A percentile compares a stretch with the other conserved stretches of the same genome.
phyloP scores from a whole-genome alignment of 805 yeast species.

The Priceomyces castillae region DNA sequence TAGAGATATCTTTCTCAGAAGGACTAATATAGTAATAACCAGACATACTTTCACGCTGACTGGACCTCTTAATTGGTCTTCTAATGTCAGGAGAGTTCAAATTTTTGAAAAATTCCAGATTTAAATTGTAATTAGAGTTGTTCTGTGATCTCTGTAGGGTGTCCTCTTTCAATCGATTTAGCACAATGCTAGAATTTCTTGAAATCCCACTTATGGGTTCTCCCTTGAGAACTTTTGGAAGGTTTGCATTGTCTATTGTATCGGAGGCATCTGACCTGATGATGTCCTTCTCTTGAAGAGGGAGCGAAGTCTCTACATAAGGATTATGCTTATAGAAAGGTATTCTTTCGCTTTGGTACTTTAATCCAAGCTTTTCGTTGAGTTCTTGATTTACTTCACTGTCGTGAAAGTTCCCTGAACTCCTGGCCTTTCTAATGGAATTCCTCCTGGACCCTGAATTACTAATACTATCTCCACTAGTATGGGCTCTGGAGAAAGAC shows the following conservation, averaged over 20 bases:
- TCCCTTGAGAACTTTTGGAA: slow-evolving; percentile 23
- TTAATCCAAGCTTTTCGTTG: slow-evolving; percentile 9
- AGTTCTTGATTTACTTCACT: slow-evolving; percentile 10
- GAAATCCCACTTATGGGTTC: slow-evolving; percentile 23
- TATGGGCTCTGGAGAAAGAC: slow-evolving; percentile 3
- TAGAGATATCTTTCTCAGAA: not conserved
- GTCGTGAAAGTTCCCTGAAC: slow-evolving; percentile 31
- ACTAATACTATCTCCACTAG: slow-evolving; percentile 4
- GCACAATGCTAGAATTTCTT: slow-evolving; percentile 38
- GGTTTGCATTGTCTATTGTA: slow-evolving; percentile 26
- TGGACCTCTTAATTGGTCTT: slow-evolving; percentile 11
- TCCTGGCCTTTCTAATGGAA: slow-evolving; percentile 29
- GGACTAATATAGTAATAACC: not conserved
- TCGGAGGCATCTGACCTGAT: not conserved
- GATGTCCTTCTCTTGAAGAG: slow-evolving; percentile 2
- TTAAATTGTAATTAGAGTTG: slow-evolving; percentile 18
- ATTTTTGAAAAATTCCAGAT: slow-evolving; percentile 13
- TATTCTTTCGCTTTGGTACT: slow-evolving; percentile 21
- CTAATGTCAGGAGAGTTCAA: slow-evolving; percentile 26
- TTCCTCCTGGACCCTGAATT: not conserved
- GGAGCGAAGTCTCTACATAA: slow-evolving; percentile 18
- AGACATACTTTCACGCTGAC: not conserved
- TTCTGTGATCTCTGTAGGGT: slow-evolving; percentile 18
- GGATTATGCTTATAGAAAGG: slow-evolving; percentile 24
- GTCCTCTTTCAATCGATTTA: slow-evolving; percentile 36